phyloP scores from a whole-genome alignment of 1,139 yeast genomes.

The Groenewaldozyma sp. region DNA sequence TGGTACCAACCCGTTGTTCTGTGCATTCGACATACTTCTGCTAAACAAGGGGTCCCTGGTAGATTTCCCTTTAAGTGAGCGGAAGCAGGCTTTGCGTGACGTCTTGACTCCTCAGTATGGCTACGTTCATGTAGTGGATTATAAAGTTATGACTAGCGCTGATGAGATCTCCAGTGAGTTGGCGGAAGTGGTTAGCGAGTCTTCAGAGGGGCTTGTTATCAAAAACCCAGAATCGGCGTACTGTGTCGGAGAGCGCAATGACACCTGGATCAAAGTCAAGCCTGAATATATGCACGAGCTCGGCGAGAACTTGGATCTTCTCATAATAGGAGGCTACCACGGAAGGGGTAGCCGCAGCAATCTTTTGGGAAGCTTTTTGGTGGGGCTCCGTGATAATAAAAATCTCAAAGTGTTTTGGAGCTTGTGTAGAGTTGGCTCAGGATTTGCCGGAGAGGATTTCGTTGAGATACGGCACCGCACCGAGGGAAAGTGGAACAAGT shows the following conservation, averaged over 20 bases:
- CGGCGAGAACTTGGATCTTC: constrained; percentile 77
- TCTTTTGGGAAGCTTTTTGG: constrained; percentile 49
- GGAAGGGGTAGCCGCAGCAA: constrained; percentile 45
- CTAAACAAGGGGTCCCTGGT: constrained; percentile 58
- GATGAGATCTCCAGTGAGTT: constrained; percentile 50
- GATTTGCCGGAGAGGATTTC: constrained; percentile 58
- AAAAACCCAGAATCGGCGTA: constrained; percentile 58
- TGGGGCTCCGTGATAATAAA: constrained; percentile 47
- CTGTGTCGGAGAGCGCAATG: constrained; percentile 47
- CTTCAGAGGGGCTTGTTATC: constrained; percentile 73
- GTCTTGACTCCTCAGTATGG: constrained; percentile 43
- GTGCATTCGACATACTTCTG: constrained; percentile 64
- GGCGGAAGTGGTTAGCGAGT: constrained; percentile 42
- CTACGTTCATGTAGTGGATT: constrained; percentile 48
- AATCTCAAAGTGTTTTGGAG: constrained; percentile 36
- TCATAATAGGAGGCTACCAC: constrained; percentile 67
- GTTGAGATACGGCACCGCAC: constrained; percentile 50
- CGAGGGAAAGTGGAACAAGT: constrained; percentile 51
- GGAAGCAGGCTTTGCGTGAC: constrained; percentile 45
- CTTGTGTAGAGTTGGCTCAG: constrained; percentile 79
- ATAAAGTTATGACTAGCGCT: constrained; percentile 37
- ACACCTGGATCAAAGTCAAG: constrained; percentile 76
- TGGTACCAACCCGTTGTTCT: constrained; percentile 21
- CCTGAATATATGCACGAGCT: constrained; percentile 84
- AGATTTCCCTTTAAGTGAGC: constrained; percentile 41